A percentile compares a stretch with the other conserved stretches of the same genome.
Evolutionary conservation across 495 filamentous ascomycete species (phyloP).

Genomic region (Trichoderma virens): DNA sequence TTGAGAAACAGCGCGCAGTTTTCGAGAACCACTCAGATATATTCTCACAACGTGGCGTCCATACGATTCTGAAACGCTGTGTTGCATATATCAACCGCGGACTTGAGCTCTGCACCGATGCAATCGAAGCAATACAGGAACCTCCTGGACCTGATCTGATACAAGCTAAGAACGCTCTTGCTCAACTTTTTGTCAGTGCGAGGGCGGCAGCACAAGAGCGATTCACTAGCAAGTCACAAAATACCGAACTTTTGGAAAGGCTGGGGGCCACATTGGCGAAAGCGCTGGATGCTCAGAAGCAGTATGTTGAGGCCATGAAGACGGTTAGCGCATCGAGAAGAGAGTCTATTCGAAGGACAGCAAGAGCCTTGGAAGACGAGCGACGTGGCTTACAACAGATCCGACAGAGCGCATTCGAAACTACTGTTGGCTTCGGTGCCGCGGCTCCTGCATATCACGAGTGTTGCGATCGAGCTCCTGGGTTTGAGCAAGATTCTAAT

Average conservation of each 20-base stretch:
- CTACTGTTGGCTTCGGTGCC: neutral
- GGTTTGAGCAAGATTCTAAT: neutral
- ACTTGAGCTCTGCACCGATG: neutral
- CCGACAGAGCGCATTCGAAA: neutral
- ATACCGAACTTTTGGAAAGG: neutral
- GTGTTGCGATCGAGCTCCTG: neutral
- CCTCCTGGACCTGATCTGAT: neutral
- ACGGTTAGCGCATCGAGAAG: neutral
- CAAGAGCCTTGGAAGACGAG: neutral
- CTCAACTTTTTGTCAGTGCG: neutral
- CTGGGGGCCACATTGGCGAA: neutral
- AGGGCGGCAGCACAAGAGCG: neutral
- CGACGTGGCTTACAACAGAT: neutral
- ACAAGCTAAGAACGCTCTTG: neutral
- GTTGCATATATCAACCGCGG: neutral
- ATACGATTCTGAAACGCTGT: neutral
- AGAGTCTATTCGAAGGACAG: neutral
- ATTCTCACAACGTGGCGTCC: neutral
- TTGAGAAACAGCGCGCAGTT: neutral
- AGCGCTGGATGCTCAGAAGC: neutral
- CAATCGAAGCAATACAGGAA: neutral
- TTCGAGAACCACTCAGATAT: conserved; percentile 1
- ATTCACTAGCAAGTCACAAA: neutral
- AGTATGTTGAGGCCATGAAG: neutral
- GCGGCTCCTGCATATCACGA: neutral